phyloP scores from a whole-genome alignment of 228 moss, liverwort and hornwort species.

The Sphagnum magellanicum region DNA sequence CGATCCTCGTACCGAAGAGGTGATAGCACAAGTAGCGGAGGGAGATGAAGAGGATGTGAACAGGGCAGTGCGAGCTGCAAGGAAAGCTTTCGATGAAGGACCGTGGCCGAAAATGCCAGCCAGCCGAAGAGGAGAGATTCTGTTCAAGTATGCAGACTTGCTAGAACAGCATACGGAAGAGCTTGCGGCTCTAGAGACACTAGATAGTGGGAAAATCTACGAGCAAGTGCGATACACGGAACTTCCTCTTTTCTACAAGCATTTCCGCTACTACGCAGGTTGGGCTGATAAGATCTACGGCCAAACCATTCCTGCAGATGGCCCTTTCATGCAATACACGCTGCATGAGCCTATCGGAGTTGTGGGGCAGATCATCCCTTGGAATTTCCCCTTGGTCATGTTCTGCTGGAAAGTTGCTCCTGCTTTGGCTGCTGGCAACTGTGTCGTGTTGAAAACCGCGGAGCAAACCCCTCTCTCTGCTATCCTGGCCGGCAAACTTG shows the following conservation, averaged over 20 bases:
- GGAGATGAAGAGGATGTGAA: constrained; percentile 75
- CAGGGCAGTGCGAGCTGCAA: constrained; percentile 73
- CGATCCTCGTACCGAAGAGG: constrained; percentile 69
- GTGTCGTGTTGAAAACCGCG: constrained; percentile 73
- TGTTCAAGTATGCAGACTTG: constrained; percentile 70
- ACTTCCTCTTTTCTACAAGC: constrained; percentile 33
- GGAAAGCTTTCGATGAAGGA: constrained; percentile 80
- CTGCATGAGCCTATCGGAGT: constrained; percentile 87
- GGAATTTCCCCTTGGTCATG: constrained; percentile 91
- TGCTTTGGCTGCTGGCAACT: constrained; percentile 74
- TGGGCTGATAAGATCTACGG: constrained; percentile 92
- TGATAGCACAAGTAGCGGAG: constrained; percentile 73
- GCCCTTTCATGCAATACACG: constrained; percentile 48
- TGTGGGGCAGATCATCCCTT: constrained; percentile 84
- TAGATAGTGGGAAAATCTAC: constrained; percentile 79
- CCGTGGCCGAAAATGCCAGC: constrained; percentile 82
- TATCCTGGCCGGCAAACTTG: constrained; percentile 68
- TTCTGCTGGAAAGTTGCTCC: constrained; percentile 85
- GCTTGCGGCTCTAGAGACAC: constrained; percentile 57
- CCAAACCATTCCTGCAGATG: constrained; percentile 58
- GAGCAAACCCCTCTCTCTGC: constrained; percentile 92
- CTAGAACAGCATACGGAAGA: constrained; percentile 68
- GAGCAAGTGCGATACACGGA: constrained; percentile 55
- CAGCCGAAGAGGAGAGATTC: constrained; percentile 43
- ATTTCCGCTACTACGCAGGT: constrained; percentile 76